Evolutionary conservation across 805 yeast genomes (phyloP).

Genomic region (Ascoidea rubescens): DNA sequence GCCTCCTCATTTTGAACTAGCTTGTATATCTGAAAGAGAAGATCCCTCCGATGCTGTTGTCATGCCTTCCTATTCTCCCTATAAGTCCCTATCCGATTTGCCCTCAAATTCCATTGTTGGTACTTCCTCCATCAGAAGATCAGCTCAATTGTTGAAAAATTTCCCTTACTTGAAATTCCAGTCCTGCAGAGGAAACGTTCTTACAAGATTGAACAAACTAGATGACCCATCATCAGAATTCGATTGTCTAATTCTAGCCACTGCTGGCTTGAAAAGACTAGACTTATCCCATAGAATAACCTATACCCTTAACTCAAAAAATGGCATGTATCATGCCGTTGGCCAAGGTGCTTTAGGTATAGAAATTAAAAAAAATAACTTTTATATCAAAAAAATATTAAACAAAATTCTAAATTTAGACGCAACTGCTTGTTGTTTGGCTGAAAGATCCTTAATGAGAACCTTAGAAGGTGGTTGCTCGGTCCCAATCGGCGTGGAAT

Average conservation of each 20-base stretch:
- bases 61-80: constrained; percentile 53
- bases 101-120: constrained; percentile 86
- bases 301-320: constrained; percentile 34
- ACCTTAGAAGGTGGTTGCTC: constrained; percentile 95
- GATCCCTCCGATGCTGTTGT: constrained; percentile 91
- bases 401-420: constrained; percentile 48
- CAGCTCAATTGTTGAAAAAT: constrained; percentile 73
- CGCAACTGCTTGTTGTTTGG: constrained; percentile 63
- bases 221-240: constrained; percentile 56
- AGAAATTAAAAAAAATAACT: constrained; percentile 69
- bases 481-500: constrained; percentile 86
- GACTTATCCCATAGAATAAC: constrained; percentile 69
- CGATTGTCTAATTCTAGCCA: constrained; percentile 73
- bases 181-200: constrained; percentile 73
- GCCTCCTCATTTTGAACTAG: constrained; percentile 83
- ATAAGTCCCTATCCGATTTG: constrained; percentile 52
- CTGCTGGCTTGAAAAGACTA: constrained; percentile 77
- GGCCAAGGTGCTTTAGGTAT: constrained; percentile 98
- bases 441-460: constrained; percentile 81
- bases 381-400: constrained; percentile 42
- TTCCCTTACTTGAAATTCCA: constrained; percentile 70
- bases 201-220: constrained; percentile 69
- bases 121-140: constrained; percentile 86
- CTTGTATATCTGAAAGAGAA: constrained; percentile 74
- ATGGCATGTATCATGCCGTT: constrained; percentile 86